A percentile compares a stretch with the other conserved stretches of the same genome.
These are phyloP conservation scores for Phytophthora syringae DNA, from an alignment of 352 stramenopile species.

Conservation along the genomic window DNA sequence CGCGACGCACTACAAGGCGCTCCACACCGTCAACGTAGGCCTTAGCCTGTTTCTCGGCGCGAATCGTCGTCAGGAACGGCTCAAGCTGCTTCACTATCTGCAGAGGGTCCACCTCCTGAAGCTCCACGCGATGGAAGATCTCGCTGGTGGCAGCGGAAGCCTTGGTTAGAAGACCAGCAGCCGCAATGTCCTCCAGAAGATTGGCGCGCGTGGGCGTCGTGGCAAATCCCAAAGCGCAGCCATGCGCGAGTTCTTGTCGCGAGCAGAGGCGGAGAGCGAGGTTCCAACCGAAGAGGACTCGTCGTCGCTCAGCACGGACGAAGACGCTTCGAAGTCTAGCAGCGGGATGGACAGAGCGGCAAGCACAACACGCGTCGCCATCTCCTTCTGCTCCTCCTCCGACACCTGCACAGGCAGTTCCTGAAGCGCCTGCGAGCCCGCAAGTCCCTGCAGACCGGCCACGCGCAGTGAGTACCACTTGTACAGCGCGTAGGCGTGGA, in stretches of 20 bases:
- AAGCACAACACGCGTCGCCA: slow-evolving; percentile 93
- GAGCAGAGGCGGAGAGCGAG: slow-evolving; percentile 55
- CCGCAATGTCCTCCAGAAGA: slow-evolving; percentile 91
- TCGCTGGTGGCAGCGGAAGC: slow-evolving; percentile 61
- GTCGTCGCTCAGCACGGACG: slow-evolving; percentile 64
- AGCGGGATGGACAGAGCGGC: slow-evolving; percentile 94
- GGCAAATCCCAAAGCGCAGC: slow-evolving; percentile 93
- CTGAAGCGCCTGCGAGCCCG: slow-evolving; percentile 45
- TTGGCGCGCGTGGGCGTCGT: slow-evolving; percentile 90
- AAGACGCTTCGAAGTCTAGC: slow-evolving; percentile 65
- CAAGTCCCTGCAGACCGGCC: slow-evolving; percentile 80
- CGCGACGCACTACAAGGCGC: slow-evolving; percentile 74
- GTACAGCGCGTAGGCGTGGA: slow-evolving; percentile 97
- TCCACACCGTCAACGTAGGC: slow-evolving; percentile 69
- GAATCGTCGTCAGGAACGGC: slow-evolving; percentile 59
- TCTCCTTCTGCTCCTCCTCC: slow-evolving; percentile 78
- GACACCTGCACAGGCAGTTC: slow-evolving; percentile 59
- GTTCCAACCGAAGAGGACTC: slow-evolving; percentile 56
- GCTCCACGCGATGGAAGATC: slow-evolving; percentile 77
- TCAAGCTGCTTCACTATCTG: slow-evolving; percentile 79
- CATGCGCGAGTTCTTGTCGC: slow-evolving; percentile 95
- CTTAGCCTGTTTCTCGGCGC: slow-evolving; percentile 47
- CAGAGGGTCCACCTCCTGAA: slow-evolving; percentile 75
- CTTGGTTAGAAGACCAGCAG: slow-evolving; percentile 69
- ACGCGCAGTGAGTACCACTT: slow-evolving; percentile 96